A percentile compares a stretch with the other conserved stretches of the same genome.
These are phyloP conservation scores for Stenogyne calaminthoides DNA, from an alignment of 305 asterid species.

Conservation along the genomic window DNA sequence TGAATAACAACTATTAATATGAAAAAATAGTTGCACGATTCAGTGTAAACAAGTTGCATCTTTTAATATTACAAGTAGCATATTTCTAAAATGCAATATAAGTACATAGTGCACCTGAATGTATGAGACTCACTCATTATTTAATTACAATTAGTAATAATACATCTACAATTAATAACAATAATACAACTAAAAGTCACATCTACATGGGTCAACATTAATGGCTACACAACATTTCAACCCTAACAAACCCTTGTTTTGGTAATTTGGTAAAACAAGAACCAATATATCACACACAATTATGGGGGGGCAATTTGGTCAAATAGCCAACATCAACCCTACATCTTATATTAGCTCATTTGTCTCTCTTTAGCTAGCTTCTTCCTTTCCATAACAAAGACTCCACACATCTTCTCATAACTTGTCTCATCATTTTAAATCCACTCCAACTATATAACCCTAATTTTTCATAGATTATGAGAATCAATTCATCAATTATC, in stretches of 20 bases:
- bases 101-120: too few relatives aligned
- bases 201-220: constrained; percentile 30
- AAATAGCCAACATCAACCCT: constrained; percentile 8
- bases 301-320: constrained; percentile 27
- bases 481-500: constrained; percentile 29
- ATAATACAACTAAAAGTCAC: constrained; percentile 1
- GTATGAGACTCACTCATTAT: too few relatives aligned
- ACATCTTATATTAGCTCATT: constrained; percentile 26
- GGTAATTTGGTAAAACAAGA: constrained; percentile 15
- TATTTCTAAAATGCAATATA: too few relatives aligned
- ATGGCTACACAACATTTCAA: constrained; percentile 25
- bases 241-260: background rate
- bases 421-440: background rate
- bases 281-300: constrained; percentile 29
- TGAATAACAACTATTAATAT: too few relatives aligned
- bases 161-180: background rate
- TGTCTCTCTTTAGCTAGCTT: background rate
- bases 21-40: too few relatives aligned
- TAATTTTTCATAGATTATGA: constrained; percentile 40
- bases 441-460: background rate
- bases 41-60: too few relatives aligned
- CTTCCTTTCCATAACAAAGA: background rate
- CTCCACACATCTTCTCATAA: background rate
- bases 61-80: too few relatives aligned
- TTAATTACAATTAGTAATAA: too few relatives aligned